Conservation (phyloP, 225 moss, liverwort and hornwort species). For the Ulota crispa region DNA sequence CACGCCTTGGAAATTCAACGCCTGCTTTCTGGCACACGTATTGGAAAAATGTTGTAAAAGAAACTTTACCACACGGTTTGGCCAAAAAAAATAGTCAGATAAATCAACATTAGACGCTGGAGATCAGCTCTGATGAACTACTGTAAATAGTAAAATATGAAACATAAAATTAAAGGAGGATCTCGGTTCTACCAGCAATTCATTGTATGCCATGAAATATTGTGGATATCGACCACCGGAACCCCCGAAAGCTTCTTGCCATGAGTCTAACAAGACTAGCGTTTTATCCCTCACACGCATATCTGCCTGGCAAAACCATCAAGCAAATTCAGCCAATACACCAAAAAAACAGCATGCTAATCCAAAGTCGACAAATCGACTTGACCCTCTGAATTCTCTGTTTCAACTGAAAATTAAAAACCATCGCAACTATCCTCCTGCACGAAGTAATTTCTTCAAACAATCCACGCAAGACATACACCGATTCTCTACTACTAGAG, state of each 20-base stretch:
- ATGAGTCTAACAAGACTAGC: slow-evolving; percentile 72
- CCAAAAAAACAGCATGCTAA: background rate
- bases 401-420: background rate
- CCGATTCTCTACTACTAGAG: background rate
- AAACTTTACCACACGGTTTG: background rate
- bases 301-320: slow-evolving; percentile 56
- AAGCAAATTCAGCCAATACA: slow-evolving; percentile 2
- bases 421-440: background rate
- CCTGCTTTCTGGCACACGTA: slow-evolving; percentile 45
- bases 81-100: background rate
- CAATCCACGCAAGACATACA: background rate
- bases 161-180: background rate
- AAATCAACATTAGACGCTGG: background rate
- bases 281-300: slow-evolving; percentile 88
- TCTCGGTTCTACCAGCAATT: slow-evolving; percentile 47
- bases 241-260: slow-evolving; percentile 87
- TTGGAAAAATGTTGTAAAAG: background rate
- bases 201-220: slow-evolving; percentile 78
- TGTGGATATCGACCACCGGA: slow-evolving; percentile 72
- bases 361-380: slow-evolving; percentile 8
- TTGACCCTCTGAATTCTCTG: background rate
- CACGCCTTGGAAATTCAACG: slow-evolving; percentile 48
- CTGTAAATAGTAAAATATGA: background rate
- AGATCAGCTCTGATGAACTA: background rate
- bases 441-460: background rate